Base-by-base conservation (phyloP, 129 eudicot genomes). In the Deinandra increscens region DNA sequence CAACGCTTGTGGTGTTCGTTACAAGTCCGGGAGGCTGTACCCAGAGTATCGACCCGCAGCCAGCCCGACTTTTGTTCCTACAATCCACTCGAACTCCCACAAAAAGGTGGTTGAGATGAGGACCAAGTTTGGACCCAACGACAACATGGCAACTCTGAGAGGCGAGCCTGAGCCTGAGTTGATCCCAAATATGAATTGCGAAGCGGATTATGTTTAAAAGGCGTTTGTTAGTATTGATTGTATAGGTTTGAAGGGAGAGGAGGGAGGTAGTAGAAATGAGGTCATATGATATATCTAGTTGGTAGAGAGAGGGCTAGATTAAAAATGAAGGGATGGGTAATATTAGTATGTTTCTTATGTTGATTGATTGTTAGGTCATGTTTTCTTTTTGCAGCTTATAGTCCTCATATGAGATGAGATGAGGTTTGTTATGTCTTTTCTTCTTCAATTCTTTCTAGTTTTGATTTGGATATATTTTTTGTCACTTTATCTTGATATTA, bases 31-130 rank as follows among this genome's bases (percentile, higher is more conserved):
- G 31, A 53, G 98, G 38, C 78, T 93, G 54, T 89, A 79, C 82
- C 98, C 98, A 0, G 98, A 93, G 88, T 93, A 93, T 69, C 88
- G 98, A 9, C 98, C 98, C 1, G 98, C 98, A 23, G 98, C 97
- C 31, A 93, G 98, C 38, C 98, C 98, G 0, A 89, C 99, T 7
- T 93, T 89, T 59, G 83, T 85, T 37, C 92, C 96, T 12, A 72
- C 95, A 0, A 6, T 93, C 74, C 99, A 93, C 86, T 93, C 99
- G 9, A 93, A 93, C 70, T 93, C 99, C 17, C 99, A 93, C 80
- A 93, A 89, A 90, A 93, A 87, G 78, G 99, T 93, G 15, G 60
- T 86, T 19, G 99, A 93, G 87, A 93, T 93, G 99, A 90, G 99
- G 68, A 72, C 48, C 79, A 86, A 78, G 51, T 78, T 55, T 1